Conservation (phyloP, 768 basidiomycete genomes). For the Naganishia onofrii region DNA sequence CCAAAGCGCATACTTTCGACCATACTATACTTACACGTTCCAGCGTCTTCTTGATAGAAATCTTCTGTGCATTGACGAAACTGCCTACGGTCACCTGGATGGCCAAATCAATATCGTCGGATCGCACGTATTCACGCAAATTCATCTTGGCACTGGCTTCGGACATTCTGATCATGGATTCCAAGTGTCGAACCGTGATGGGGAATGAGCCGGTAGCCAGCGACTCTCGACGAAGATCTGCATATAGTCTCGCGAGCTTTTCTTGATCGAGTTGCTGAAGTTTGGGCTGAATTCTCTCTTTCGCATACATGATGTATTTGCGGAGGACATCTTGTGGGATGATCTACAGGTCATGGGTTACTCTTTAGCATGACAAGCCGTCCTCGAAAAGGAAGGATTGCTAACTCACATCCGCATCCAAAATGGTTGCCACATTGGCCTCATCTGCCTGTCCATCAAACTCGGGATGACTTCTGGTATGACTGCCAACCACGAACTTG, state of each 20-base stretch:
- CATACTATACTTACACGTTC: slow-evolving; percentile 67
- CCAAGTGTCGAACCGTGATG: slow-evolving; percentile 94
- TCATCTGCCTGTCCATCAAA: slow-evolving; percentile 78
- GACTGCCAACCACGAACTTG: slow-evolving; percentile 95
- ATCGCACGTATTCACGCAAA: slow-evolving; percentile 87
- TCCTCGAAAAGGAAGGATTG: slow-evolving; percentile 24
- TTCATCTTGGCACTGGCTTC: slow-evolving; percentile 99
- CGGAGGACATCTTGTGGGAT: slow-evolving; percentile 94
- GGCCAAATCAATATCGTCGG: slow-evolving; percentile 94
- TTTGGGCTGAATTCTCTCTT: slow-evolving; percentile 87
- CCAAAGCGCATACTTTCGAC: neutral
- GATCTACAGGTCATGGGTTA: slow-evolving; percentile 58
- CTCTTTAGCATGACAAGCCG: neutral
- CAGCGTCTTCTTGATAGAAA: slow-evolving; percentile 95
- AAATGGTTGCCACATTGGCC: slow-evolving; percentile 83
- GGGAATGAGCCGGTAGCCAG: slow-evolving; percentile 97
- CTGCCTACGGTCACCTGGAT: slow-evolving; percentile 92
- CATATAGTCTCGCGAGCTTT: slow-evolving; percentile 87
- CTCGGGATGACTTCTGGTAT: slow-evolving; percentile 87
- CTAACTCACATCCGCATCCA: slow-evolving; percentile 76
- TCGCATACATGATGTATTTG: slow-evolving; percentile 99
- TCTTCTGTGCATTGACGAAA: slow-evolving; percentile 95
- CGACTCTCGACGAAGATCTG: slow-evolving; percentile 92
- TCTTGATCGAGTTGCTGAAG: slow-evolving; percentile 93
- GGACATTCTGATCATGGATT: slow-evolving; percentile 99